phyloP scores from a whole-genome alignment of 1,284 basidiomycete species.

The Hemileia vastatrix region DNA sequence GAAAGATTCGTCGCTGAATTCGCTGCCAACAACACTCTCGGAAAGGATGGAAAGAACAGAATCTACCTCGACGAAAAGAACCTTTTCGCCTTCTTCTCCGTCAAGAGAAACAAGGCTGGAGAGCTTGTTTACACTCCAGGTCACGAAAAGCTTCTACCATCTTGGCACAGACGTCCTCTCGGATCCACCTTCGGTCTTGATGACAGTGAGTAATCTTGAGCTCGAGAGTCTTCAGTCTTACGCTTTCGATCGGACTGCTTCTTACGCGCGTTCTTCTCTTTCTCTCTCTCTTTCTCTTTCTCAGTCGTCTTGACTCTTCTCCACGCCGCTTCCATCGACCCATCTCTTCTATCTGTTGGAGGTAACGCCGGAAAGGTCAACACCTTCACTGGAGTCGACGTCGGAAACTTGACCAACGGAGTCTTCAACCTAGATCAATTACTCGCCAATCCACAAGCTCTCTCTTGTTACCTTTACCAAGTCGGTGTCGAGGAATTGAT shows the following conservation, averaged over 20 bases:
- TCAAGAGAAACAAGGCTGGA: slow-evolving; percentile 24
- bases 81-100: slow-evolving; percentile 32
- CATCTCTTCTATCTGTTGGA: slow-evolving; percentile 28
- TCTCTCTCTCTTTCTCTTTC: not conserved
- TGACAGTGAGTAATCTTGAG: no score
- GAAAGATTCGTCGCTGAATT: slow-evolving; percentile 34
- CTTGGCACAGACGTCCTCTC: slow-evolving; percentile 32
- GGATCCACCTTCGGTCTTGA: no score
- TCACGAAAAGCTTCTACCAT: slow-evolving; percentile 28
- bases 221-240: no score
- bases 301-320: slow-evolving; percentile 30
- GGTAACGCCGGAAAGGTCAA: slow-evolving; percentile 34
- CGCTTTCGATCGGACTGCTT: not conserved
- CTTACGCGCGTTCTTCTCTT: not conserved
- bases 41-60: slow-evolving; percentile 30
- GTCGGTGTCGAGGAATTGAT: slow-evolving; percentile 26
- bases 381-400: slow-evolving; percentile 31
- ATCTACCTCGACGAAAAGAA: slow-evolving; percentile 35
- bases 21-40: slow-evolving; percentile 32
- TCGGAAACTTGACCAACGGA: slow-evolving; percentile 30
- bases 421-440: slow-evolving; percentile 24
- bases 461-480: slow-evolving; percentile 4
- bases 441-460: slow-evolving; percentile 26
- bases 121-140: slow-evolving; percentile 32
- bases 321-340: slow-evolving; percentile 26